Base-by-base conservation (phyloP, 441 rosid genomes). In the Hura crepitans region DNA sequence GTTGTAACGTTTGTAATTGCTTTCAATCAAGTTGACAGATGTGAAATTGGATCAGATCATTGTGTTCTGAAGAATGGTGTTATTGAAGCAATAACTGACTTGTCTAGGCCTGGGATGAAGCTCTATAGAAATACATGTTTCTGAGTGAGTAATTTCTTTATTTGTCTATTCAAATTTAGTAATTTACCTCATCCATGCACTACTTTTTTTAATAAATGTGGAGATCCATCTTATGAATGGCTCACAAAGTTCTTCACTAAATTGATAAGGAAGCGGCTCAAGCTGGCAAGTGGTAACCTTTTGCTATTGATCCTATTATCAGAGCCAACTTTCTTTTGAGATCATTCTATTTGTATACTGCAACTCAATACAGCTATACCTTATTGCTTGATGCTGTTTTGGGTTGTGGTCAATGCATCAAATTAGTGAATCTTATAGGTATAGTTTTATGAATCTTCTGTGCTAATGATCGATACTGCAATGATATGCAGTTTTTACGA, bases 61-160 rank as follows among this genome's bases (percentile, higher is more conserved):
- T 69, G 46, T 20, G 23, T 25, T 47, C 39, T 22, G 30, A 43
- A 45, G 20, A 60, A 37, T 39, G 39, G 68, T 62, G 72, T 61
- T 61, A 59, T 6, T 10, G 14, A 30, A 62, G 25, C 35, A 55
- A 28, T 28, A 39, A 25, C 42, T 22, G n/a, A 49, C 53, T 46
- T 33, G 6, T 65, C 27, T 50, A 22, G 12, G n/a, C 20, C 17
- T 22, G 31, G 35, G 47, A 43, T 56, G 20, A 33, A 31, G 49
- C 65, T 54, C 53, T 51, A 3, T 54, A 67, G 37, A 50, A 37
- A 56, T 18, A n/a, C 25, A 35, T n/a, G 27, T 25, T 61, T 17
- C n/a, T n/a, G n/a, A n/a, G n/a, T n/a, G n/a, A n/a, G n/a, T n/a
- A n/a, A 9, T 10, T 10, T 54, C 25, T 20, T 54, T 22, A 20